Percentiles rank a stretch among this genome's conserved stretches.
Conservation (phyloP, 768 basidiomycete species). For the Boletus tylopilopsis region DNA sequence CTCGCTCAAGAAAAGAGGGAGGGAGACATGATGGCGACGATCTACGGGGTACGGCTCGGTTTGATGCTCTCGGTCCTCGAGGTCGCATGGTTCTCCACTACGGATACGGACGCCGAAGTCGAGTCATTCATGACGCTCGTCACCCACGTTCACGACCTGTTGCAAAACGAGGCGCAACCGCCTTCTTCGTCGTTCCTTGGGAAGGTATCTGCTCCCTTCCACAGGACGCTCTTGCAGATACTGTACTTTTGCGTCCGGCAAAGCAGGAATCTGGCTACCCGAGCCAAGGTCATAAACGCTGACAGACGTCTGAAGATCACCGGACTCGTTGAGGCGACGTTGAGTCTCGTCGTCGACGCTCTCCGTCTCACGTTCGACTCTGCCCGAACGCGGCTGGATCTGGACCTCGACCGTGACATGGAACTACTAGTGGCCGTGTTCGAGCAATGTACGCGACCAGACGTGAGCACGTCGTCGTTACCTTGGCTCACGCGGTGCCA, state of each 20-base stretch:
- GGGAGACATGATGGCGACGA: slow-evolving; percentile 82
- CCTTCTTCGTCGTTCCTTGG: slow-evolving; percentile 73
- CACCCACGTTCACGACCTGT: slow-evolving; percentile 56
- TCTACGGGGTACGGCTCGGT: slow-evolving; percentile 72
- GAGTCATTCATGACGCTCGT: slow-evolving; percentile 60
- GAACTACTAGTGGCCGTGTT: slow-evolving; percentile 80
- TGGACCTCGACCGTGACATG: slow-evolving; percentile 77
- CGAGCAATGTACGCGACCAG: slow-evolving; percentile 68
- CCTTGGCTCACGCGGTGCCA: slow-evolving; percentile 80
- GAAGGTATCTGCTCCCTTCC: slow-evolving; percentile 62
- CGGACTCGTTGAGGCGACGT: slow-evolving; percentile 56
- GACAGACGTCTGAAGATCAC: slow-evolving; percentile 60
- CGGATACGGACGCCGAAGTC: slow-evolving; percentile 52
- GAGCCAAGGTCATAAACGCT: slow-evolving; percentile 50
- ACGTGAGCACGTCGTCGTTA: slow-evolving; percentile 64
- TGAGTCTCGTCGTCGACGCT: slow-evolving; percentile 66
- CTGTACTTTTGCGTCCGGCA: slow-evolving; percentile 74
- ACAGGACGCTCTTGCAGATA: slow-evolving; percentile 75
- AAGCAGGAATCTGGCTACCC: slow-evolving; percentile 46
- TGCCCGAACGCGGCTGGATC: slow-evolving; percentile 51
- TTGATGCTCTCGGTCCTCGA: slow-evolving; percentile 78
- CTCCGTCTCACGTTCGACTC: slow-evolving; percentile 61
- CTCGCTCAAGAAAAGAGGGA: slow-evolving; percentile 65
- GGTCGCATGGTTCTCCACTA: slow-evolving; percentile 67
- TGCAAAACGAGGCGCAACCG: slow-evolving; percentile 70